Evolutionary conservation across 2,329 filamentous ascomycete species (phyloP).

Genomic region (Xylariomycetidae sp.): DNA sequence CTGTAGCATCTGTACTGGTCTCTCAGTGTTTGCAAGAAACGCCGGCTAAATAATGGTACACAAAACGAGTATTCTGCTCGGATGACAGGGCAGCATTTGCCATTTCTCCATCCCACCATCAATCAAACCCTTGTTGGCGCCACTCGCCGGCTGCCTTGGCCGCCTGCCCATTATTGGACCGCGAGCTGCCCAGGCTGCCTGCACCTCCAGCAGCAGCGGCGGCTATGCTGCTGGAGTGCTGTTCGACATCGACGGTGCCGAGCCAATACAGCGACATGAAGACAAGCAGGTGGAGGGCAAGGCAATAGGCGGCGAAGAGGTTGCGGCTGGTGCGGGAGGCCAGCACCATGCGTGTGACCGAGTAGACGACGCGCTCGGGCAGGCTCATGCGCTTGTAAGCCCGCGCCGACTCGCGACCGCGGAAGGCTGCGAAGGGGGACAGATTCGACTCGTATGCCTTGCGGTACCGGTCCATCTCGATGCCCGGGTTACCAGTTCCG

Average conservation of each 20-base stretch:
- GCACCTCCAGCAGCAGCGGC: constrained; percentile 38
- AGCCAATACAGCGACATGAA: constrained; percentile 85
- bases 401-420: constrained; percentile 84
- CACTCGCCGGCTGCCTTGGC: constrained; percentile 49
- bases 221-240: constrained; percentile 48
- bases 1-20: neutral
- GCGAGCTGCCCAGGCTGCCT: constrained; percentile 18
- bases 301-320: constrained; percentile 85
- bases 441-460: constrained; percentile 93
- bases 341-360: constrained; percentile 83
- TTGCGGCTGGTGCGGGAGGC: constrained; percentile 88
- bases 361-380: constrained; percentile 84
- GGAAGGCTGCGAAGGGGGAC: constrained; percentile 91
- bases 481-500: constrained; percentile 51
- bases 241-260: constrained; percentile 60
- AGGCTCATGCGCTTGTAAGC: constrained; percentile 91
- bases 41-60: neutral
- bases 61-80: no score
- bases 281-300: constrained; percentile 80
- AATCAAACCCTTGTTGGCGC: constrained; percentile 57
- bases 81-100: no score
- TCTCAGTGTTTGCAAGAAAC: neutral
- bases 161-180: constrained; percentile 26
- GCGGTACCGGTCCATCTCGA: constrained; percentile 76
- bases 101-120: constrained; percentile 22